Evolutionary conservation across 129 eudicot species (phyloP).

Genomic region (Flaveria ramosissima): DNA sequence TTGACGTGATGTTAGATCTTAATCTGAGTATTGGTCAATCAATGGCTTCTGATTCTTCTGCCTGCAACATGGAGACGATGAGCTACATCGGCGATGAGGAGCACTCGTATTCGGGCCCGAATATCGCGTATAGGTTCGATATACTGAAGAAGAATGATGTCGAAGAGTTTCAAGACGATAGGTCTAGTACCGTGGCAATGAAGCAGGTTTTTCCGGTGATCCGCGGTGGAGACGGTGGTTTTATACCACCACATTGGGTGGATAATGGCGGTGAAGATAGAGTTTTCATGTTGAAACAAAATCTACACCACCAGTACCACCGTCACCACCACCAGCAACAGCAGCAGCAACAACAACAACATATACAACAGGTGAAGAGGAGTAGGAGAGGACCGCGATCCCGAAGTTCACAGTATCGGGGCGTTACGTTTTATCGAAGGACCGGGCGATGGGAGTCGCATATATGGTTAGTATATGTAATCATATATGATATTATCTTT

Average conservation of each 20-base stretch:
- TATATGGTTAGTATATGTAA: slow-evolving; percentile 54
- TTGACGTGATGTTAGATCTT: slow-evolving; percentile 60
- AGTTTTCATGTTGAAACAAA: slow-evolving; percentile 6
- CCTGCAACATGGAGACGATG: slow-evolving; percentile 44
- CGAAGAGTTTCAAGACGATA: slow-evolving; percentile 17
- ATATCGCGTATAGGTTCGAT: slow-evolving; percentile 38
- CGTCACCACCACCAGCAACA: slow-evolving; percentile 14
- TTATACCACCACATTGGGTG: background rate
- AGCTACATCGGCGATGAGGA: slow-evolving; percentile 50
- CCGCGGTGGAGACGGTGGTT: slow-evolving; percentile 33
- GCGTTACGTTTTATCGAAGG: slow-evolving; percentile 87
- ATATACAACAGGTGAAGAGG: slow-evolving; percentile 53
- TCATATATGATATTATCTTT: background rate
- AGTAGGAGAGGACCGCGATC: slow-evolving; percentile 86
- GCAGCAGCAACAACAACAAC: slow-evolving; percentile 38
- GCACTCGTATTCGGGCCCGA: slow-evolving; percentile 24
- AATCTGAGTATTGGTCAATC: slow-evolving; percentile 47
- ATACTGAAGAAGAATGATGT: slow-evolving; percentile 29
- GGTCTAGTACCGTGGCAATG: slow-evolving; percentile 24
- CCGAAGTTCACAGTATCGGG: slow-evolving; percentile 83
- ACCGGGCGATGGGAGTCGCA: slow-evolving; percentile 98
- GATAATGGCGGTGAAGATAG: slow-evolving; percentile 20
- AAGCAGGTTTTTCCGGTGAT: slow-evolving; percentile 16
- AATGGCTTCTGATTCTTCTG: slow-evolving; percentile 50
- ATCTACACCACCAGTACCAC: background rate